Base-by-base conservation (phyloP, 768 basidiomycete species). In the Pulveroboletus ravenelii region DNA sequence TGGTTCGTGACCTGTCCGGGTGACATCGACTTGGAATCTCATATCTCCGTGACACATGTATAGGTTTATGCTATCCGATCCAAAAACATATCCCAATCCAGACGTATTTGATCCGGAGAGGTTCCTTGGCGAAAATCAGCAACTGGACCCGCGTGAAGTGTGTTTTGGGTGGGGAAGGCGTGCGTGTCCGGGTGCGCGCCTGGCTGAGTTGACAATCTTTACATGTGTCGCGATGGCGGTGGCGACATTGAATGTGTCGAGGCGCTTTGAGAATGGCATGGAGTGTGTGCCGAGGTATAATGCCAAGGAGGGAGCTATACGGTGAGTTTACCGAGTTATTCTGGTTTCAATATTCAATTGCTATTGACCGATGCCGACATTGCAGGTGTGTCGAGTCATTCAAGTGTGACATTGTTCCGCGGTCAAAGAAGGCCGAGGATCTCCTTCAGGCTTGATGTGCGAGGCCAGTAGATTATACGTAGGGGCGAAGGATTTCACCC, bases 141-240 rank as follows among this genome's bases (percentile, higher is more conserved):
- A 62, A 6, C 45, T 39, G 1, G 54, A 60, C 10, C 50, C 53
- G 2, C 41, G 51, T 4, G 47, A 52, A 3, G 51, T 14, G 2
- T 60, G 55, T 51, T 62, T 62, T 34, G 53, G 60, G 14, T 62
- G 25, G 32, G 61, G 50, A 36, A 52, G 54, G 27, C 51, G 54
- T 13, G 38, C 5, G 20, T 54, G 55, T 42, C 53, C 51, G 0
- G 53, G 61, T 39, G 25, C 13, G 3, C 50, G 50, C 12, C 35
- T 61, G 10, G 59, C 42, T 0, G 49, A 59, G 1, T 10, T 30
- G 10, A 32, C 32, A 3, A 32, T 32, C 13, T 32, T 32, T 32
- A 32, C 3, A 13, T 32, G 32, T 32, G 13, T 47, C 10, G 41
- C 45, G 6, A 52, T 29, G 48, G n/a, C 49, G 13, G 31, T 59